These are phyloP conservation scores for Eutypa lata DNA, from an alignment of 2,329 filamentous ascomycete genomes.

Conservation along the genomic window DNA sequence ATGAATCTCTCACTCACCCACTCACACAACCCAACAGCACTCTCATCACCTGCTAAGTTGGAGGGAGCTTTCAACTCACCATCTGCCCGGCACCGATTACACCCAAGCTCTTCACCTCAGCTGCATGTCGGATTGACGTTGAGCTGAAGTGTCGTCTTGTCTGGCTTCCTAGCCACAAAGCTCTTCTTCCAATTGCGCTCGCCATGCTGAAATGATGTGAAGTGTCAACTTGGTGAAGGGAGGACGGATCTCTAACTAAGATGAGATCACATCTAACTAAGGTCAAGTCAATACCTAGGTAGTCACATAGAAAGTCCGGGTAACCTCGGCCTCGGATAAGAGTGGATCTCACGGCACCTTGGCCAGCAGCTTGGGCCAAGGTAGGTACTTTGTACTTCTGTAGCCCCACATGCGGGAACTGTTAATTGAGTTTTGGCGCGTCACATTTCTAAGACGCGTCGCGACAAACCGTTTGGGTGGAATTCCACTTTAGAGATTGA, in stretches of 20 bases:
- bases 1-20: too few relatives aligned
- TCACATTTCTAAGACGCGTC: slow-evolving; percentile 4
- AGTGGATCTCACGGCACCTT: slow-evolving; percentile 11
- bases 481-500: too few relatives aligned
- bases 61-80: slow-evolving; percentile 51
- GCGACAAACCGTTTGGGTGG: too few relatives aligned
- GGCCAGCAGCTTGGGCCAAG: background rate
- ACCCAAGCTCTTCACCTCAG: slow-evolving; percentile 81
- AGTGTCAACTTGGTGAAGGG: background rate
- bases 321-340: slow-evolving; percentile 28
- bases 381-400: background rate
- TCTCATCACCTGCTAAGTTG: slow-evolving; percentile 34
- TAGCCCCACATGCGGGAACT: background rate
- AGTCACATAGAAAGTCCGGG: slow-evolving; percentile 15
- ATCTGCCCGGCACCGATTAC: slow-evolving; percentile 96
- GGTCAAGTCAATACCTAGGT: slow-evolving; percentile 3
- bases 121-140: slow-evolving; percentile 55
- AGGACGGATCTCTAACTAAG: slow-evolving; percentile 2
- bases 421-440: background rate
- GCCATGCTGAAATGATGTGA: slow-evolving; percentile 32
- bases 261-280: slow-evolving; percentile 2
- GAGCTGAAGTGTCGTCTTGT: slow-evolving; percentile 64
- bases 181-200: slow-evolving; percentile 35
- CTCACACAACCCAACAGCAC: background rate
- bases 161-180: slow-evolving; percentile 36